phyloP scores from a whole-genome alignment of 148 eudicot genomes.

The Salicornia ramosissima region DNA sequence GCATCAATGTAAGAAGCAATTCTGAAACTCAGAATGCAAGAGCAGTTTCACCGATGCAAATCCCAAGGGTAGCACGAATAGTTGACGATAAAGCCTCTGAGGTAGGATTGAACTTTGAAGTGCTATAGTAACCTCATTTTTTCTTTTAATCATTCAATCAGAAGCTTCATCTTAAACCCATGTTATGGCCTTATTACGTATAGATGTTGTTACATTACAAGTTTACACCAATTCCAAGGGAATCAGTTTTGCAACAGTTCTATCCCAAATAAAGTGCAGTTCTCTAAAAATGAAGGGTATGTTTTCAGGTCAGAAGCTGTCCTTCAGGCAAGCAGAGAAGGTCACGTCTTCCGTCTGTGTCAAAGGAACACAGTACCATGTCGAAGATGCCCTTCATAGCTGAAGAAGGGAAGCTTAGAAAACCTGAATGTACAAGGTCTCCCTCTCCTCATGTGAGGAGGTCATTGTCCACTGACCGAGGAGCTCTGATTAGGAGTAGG shows the following conservation, averaged over 20 bases:
- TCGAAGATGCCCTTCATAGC: conserved; percentile 47
- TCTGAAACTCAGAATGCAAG: conserved; percentile 42
- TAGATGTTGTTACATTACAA: too few relatives aligned
- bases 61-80: conserved; percentile 38
- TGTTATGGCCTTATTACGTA: too few relatives aligned
- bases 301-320: conserved; percentile 63
- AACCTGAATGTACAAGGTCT: conserved; percentile 44
- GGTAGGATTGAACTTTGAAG: too few relatives aligned
- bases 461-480: conserved; percentile 87
- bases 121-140: too few relatives aligned
- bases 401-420: conserved; percentile 54
- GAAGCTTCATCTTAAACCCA: too few relatives aligned
- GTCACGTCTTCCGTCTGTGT: conserved; percentile 48
- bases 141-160: too few relatives aligned
- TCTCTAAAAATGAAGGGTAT: background rate
- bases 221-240: too few relatives aligned
- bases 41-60: conserved; percentile 62
- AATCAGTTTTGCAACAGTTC: background rate
- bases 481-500: conserved; percentile 51
- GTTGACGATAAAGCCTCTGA: conserved; percentile 49
- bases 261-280: background rate
- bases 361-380: conserved; percentile 51
- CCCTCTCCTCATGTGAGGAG: conserved; percentile 84
- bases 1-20: conserved; percentile 29
- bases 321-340: conserved; percentile 76